Conservation (phyloP, 1,284 basidiomycete genomes). For the Puccinia hordei region DNA sequence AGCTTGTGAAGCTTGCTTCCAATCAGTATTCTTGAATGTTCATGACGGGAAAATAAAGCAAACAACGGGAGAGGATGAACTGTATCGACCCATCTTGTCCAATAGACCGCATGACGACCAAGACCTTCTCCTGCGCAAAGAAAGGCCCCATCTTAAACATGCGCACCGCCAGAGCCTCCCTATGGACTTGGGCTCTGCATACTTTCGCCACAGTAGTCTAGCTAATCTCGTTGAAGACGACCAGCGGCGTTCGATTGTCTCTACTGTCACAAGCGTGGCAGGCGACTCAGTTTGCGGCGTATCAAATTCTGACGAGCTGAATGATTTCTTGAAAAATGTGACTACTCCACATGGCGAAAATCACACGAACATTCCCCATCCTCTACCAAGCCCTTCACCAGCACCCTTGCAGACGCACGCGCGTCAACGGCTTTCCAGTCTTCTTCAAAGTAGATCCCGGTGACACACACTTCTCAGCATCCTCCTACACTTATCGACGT, state of each 20-base stretch:
- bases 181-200: slow-evolving; percentile 34
- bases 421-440: slow-evolving; percentile 27
- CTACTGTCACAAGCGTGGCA: slow-evolving; percentile 8
- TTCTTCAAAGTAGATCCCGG: slow-evolving; percentile 13
- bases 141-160: slow-evolving; percentile 29
- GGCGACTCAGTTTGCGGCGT: not conserved
- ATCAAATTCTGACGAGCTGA: slow-evolving; percentile 4
- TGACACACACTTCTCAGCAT: not conserved
- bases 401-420: slow-evolving; percentile 9
- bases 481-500: not conserved
- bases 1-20: slow-evolving; percentile 45
- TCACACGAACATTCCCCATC: not conserved
- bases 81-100: not conserved
- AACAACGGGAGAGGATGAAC: not conserved
- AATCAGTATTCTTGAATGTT: slow-evolving; percentile 27
- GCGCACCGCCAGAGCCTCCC: slow-evolving; percentile 43
- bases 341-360: not conserved
- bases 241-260: slow-evolving; percentile 1
- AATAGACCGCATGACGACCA: slow-evolving; percentile 37
- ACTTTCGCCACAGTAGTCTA: slow-evolving; percentile 27
- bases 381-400: not conserved
- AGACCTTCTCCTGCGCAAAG: slow-evolving; percentile 8
- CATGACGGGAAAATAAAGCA: not conserved
- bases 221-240: slow-evolving; percentile 13
- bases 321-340: not conserved